Percentiles rank a stretch among this genome's conserved stretches.
These are phyloP conservation scores for Pythium apleroticum DNA, from an alignment of 352 stramenopile genomes.

Conservation along the genomic window DNA sequence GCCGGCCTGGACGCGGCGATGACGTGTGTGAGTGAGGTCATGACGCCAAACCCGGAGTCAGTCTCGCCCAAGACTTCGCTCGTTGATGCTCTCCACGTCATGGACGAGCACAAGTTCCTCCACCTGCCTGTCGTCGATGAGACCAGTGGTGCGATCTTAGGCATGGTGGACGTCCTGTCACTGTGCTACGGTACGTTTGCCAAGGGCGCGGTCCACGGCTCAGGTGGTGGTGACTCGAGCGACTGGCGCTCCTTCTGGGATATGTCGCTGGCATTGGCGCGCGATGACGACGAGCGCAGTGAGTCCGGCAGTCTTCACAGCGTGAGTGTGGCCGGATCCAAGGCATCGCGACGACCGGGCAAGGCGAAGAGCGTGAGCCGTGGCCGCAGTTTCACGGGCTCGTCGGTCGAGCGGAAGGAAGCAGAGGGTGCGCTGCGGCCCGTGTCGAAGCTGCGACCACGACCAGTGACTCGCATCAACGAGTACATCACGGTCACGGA, in stretches of 20 bases:
- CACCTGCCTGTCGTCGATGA: slow-evolving; percentile 95
- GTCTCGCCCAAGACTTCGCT: slow-evolving; percentile 92
- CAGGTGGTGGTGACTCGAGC: slow-evolving; percentile 49
- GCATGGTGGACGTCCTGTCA: slow-evolving; percentile 88
- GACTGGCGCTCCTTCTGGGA: slow-evolving; percentile 90
- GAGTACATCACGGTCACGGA: slow-evolving; percentile 87
- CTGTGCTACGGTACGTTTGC: slow-evolving; percentile 88
- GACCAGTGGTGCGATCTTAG: slow-evolving; percentile 64
- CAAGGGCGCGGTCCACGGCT: slow-evolving; percentile 50
- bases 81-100: slow-evolving; percentile 96
- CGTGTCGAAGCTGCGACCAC: slow-evolving; percentile 77
- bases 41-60: slow-evolving; percentile 96
- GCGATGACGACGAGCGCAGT: slow-evolving; percentile 74
- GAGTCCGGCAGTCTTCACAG: slow-evolving; percentile 52
- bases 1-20: slow-evolving; percentile 88
- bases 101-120: slow-evolving; percentile 98
- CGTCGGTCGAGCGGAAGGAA: slow-evolving; percentile 53
- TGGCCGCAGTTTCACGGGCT: slow-evolving; percentile 41
- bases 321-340: slow-evolving; percentile 57
- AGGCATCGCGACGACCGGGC: slow-evolving; percentile 32
- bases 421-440: slow-evolving; percentile 66
- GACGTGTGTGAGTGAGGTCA: slow-evolving; percentile 92
- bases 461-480: slow-evolving; percentile 80
- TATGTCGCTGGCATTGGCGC: slow-evolving; percentile 76
- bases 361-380: slow-evolving; percentile 21